A percentile compares a stretch with the other conserved stretches of the same genome.
Conservation (phyloP, 768 basidiomycete species). For the Punctularia strigosozonata region DNA sequence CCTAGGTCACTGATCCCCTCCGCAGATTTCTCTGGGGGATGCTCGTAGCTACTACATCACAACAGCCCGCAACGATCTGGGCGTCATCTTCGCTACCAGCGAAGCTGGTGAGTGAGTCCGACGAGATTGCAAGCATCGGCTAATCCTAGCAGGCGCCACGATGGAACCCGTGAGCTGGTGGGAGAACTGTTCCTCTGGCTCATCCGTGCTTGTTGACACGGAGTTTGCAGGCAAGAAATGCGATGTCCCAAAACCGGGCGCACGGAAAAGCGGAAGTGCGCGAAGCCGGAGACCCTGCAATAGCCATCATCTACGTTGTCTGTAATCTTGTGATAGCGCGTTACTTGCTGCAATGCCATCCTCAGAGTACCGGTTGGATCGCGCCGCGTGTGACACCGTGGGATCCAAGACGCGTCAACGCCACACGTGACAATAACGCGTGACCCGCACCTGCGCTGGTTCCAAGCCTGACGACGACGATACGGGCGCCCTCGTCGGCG, state of each 20-base stretch:
- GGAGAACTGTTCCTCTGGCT: too few species aligned
- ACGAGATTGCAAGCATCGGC: background rate
- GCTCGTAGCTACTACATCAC: conserved; percentile 87
- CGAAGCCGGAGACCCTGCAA: conserved; percentile 64
- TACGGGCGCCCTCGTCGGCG: background rate
- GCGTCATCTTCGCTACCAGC: conserved; percentile 84
- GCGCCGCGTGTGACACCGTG: conserved; percentile 5
- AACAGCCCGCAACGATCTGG: conserved; percentile 81
- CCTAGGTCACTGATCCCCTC: background rate
- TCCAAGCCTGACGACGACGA: background rate
- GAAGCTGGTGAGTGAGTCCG: conserved; percentile 51
- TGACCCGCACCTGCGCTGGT: background rate
- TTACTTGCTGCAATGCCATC: too few species aligned
- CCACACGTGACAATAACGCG: too few species aligned
- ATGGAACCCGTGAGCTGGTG: conserved; percentile 80
- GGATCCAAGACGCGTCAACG: conserved; percentile 12
- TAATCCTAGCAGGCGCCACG: conserved; percentile 42
- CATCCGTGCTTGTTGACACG: too few species aligned
- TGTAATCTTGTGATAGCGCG: too few species aligned
- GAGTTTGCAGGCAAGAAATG: conserved; percentile 92
- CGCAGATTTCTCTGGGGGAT: conserved; percentile 83
- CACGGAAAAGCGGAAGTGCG: conserved; percentile 76
- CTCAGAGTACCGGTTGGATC: background rate
- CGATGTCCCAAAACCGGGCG: conserved; percentile 72
- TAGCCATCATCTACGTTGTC: too few species aligned